These are phyloP conservation scores for Malus hybrid DNA, from an alignment of 331 rosid genomes.

Conservation along the genomic window DNA sequence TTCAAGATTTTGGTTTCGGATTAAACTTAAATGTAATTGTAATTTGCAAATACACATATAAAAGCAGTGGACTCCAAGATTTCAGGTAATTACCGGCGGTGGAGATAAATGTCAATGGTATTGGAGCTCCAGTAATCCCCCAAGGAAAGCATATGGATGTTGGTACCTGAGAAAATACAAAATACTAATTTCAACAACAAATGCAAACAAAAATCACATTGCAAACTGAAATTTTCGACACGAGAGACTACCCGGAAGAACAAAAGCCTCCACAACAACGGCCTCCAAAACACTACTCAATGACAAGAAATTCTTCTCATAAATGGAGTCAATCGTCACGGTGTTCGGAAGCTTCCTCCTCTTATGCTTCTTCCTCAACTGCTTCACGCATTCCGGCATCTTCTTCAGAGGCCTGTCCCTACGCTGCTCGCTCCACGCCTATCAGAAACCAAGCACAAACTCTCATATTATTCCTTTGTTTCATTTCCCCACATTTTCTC, in stretches of 20 bases:
- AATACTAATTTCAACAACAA: slow-evolving; percentile 1
- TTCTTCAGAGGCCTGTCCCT: slow-evolving; percentile 63
- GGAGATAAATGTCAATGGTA: slow-evolving; percentile 82
- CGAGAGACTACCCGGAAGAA: slow-evolving; percentile 66
- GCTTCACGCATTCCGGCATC: slow-evolving; percentile 50
- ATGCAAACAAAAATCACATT: background rate
- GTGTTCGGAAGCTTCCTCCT: slow-evolving; percentile 71
- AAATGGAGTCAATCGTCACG: slow-evolving; percentile 73
- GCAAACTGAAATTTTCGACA: background rate
- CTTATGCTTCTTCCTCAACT: slow-evolving; percentile 43
- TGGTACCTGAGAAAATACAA: slow-evolving; percentile 54
- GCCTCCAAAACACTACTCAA: slow-evolving; percentile 67
- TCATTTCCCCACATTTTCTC: background rate
- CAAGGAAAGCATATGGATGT: slow-evolving; percentile 72
- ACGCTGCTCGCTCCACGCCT: slow-evolving; percentile 80
- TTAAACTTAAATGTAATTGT: background rate
- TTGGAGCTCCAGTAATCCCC: slow-evolving; percentile 92
- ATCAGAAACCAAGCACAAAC: background rate
- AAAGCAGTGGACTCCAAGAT: background rate
- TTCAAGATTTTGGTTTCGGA: slow-evolving; percentile 3
- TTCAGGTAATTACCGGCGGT: slow-evolving; percentile 51
- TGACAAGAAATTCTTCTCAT: slow-evolving; percentile 68
- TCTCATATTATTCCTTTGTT: background rate
- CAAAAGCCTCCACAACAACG: slow-evolving; percentile 56
- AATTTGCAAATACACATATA: background rate